Evolutionary conservation across 2,329 filamentous ascomycete genomes (phyloP).

Genomic region (Aspergillus sp.): DNA sequence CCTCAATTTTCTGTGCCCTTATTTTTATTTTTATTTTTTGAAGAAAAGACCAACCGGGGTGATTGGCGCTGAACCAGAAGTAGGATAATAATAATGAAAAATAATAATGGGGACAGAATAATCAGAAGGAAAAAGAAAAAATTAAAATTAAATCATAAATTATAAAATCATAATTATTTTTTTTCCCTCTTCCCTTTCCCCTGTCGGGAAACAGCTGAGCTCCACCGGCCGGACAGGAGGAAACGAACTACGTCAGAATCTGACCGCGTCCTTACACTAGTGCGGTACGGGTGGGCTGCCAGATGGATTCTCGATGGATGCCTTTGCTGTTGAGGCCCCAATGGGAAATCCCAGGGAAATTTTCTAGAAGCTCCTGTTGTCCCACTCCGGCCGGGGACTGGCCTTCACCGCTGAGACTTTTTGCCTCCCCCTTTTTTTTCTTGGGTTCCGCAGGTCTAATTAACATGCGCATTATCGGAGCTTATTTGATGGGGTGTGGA

Average conservation of each 20-base stretch:
- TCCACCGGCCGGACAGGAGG: slow-evolving; percentile 22
- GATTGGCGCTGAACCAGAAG: slow-evolving; percentile 12
- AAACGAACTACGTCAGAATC: slow-evolving; percentile 24
- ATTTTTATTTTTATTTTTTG: slow-evolving; percentile 15
- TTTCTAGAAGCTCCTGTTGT: slow-evolving; percentile 28
- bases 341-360: slow-evolving; percentile 28
- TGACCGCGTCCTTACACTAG: slow-evolving; percentile 19
- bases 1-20: slow-evolving; percentile 11
- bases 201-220: slow-evolving; percentile 23
- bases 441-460: slow-evolving; percentile 8
- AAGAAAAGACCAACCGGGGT: slow-evolving; percentile 13
- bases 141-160: slow-evolving; percentile 13
- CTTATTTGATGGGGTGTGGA: background rate
- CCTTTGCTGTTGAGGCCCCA: slow-evolving; percentile 11
- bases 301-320: slow-evolving; percentile 10
- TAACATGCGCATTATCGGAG: background rate
- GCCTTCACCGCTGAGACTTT: slow-evolving; percentile 16
- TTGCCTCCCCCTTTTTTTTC: slow-evolving; percentile 21
- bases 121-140: slow-evolving; percentile 6
- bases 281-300: slow-evolving; percentile 17
- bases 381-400: background rate
- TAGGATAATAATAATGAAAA: slow-evolving; percentile 10
- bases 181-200: slow-evolving; percentile 2
- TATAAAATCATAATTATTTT: slow-evolving; percentile 5
- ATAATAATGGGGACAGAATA: slow-evolving; percentile 1